Conservation (phyloP, 306 rosid genomes). For the Castanea crenata region DNA sequence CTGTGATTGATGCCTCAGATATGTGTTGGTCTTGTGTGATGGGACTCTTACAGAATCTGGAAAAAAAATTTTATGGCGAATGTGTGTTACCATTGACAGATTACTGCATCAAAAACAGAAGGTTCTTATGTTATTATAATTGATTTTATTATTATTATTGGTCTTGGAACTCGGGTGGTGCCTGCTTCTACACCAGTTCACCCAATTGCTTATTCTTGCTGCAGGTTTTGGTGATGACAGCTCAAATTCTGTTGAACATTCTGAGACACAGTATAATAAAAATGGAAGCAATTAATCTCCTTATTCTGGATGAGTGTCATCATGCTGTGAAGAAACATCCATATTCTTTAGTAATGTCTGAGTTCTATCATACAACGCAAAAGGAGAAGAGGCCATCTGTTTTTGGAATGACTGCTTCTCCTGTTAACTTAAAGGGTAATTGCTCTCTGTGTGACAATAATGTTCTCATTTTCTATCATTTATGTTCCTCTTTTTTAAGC, state of each 20-base stretch:
- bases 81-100: background rate
- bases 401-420: slow-evolving; percentile 99
- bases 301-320: slow-evolving; percentile 96
- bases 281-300: slow-evolving; percentile 86
- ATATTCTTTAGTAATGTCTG: slow-evolving; percentile 96
- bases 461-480: slow-evolving; percentile 6
- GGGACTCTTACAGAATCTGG: background rate
- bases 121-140: background rate
- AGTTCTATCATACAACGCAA: slow-evolving; percentile 92
- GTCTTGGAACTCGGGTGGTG: slow-evolving; percentile 17
- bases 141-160: slow-evolving; percentile 2
- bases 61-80: background rate
- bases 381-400: slow-evolving; percentile 88
- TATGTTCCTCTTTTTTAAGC: slow-evolving; percentile 10
- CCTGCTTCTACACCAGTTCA: slow-evolving; percentile 10
- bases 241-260: slow-evolving; percentile 96
- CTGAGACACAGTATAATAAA: slow-evolving; percentile 96
- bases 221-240: slow-evolving; percentile 98
- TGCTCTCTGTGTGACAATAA: slow-evolving; percentile 11
- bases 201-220: slow-evolving; percentile 32
- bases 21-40: background rate
- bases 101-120: background rate
- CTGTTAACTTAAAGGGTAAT: slow-evolving; percentile 92
- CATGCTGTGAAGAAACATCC: slow-evolving; percentile 99
- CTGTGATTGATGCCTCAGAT: background rate